These are phyloP conservation scores for Quercus engelmannii DNA, from an alignment of 306 rosid species.

Conservation along the genomic window DNA sequence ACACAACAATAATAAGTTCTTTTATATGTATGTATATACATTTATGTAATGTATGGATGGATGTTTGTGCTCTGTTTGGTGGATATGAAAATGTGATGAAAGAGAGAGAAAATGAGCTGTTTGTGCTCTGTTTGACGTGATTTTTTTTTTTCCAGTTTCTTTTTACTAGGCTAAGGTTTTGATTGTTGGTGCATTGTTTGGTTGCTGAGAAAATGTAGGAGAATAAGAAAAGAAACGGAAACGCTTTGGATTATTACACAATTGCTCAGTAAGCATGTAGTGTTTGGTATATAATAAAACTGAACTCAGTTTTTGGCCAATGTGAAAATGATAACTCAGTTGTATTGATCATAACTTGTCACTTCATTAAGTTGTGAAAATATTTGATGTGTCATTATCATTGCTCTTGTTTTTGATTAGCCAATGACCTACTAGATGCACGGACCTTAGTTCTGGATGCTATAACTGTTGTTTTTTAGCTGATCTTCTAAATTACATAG, in stretches of 20 bases:
- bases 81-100: neutral
- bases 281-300: too few species aligned
- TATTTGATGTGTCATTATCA: too few species aligned
- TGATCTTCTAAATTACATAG: too few species aligned
- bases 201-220: neutral
- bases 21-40: neutral
- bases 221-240: neutral
- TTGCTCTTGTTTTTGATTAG: too few species aligned
- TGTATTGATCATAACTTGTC: too few species aligned
- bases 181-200: neutral
- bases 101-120: neutral
- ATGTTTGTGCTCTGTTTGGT: neutral
- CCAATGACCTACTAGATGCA: too few species aligned
- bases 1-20: neutral
- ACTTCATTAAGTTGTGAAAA: too few species aligned
- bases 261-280: too few species aligned
- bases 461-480: too few species aligned
- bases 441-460: too few species aligned
- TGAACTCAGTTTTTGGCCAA: too few species aligned
- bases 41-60: neutral
- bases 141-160: neutral
- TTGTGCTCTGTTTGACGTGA: neutral
- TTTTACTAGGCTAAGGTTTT: neutral
- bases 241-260: neutral
- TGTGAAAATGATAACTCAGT: too few species aligned